A percentile compares a stretch with the other conserved stretches of the same genome.
phyloP scores from a whole-genome alignment of 192 early-diverging fungal species.

The Coemansia furcata region DNA sequence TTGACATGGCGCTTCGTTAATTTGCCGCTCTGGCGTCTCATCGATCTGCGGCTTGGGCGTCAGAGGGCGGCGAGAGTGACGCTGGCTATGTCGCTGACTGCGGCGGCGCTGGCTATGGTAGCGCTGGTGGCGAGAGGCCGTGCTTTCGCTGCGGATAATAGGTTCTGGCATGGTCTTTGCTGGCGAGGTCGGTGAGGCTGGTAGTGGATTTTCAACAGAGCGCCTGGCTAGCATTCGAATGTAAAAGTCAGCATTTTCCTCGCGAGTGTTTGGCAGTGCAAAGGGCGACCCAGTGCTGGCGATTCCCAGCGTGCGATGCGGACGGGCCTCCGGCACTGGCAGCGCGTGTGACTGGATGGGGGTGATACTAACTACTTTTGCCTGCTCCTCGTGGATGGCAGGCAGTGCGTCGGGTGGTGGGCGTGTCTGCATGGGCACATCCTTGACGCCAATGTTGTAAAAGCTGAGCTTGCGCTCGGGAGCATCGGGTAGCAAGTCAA shows the following conservation, averaged over 20 bases:
- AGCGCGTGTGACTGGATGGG: not conserved
- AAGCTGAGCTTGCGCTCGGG: slow-evolving; percentile 31
- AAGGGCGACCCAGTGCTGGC: not conserved
- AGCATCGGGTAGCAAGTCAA: slow-evolving; percentile 41
- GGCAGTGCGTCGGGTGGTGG: not conserved
- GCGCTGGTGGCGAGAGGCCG: slow-evolving; percentile 20
- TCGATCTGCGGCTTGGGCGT: not conserved
- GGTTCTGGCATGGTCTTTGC: slow-evolving; percentile 2
- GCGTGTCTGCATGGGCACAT: slow-evolving; percentile 15
- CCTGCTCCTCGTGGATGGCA: not conserved
- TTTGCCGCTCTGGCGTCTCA: not conserved
- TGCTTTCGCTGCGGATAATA: not conserved
- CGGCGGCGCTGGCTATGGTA: not conserved
- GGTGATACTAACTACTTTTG: not conserved
- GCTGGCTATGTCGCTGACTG: not conserved
- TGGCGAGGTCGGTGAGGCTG: not conserved
- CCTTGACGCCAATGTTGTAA: slow-evolving; percentile 37
- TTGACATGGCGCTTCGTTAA: not conserved
- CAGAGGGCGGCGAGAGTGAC: not conserved
- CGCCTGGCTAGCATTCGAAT: slow-evolving; percentile 32
- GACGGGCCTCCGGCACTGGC: not conserved
- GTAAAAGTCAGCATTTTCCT: slow-evolving; percentile 25
- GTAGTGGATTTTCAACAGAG: not conserved
- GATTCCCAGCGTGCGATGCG: slow-evolving; percentile 5
- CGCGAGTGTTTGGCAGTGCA: slow-evolving; percentile 21